Evolutionary conservation across 1,139 yeast genomes (phyloP).

Genomic region (Yamadazyma membranifaciens): DNA sequence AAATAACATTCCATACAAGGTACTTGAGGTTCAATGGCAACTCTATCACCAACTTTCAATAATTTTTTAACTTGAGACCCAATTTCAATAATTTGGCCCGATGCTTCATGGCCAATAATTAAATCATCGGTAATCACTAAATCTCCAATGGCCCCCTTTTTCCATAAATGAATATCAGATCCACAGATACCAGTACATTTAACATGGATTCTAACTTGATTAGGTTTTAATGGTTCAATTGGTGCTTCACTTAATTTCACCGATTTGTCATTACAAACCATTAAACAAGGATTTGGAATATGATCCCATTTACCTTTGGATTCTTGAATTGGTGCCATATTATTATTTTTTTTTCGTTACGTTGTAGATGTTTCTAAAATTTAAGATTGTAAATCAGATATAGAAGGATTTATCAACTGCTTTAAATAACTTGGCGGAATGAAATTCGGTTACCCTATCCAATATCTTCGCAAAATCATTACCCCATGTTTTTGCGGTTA

Average conservation of each 20-base stretch:
- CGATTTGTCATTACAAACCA: conserved; percentile 15
- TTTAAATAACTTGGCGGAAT: too few relatives aligned
- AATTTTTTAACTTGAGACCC: conserved; percentile 26
- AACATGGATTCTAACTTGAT: conserved; percentile 60
- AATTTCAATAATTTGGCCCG: conserved; percentile 29
- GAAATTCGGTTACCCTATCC: too few relatives aligned
- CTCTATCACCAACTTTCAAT: conserved; percentile 31
- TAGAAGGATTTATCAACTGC: not conserved
- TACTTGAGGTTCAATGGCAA: conserved; percentile 53
- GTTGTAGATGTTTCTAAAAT: too few relatives aligned
- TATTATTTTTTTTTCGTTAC: too few relatives aligned
- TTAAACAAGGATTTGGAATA: conserved; percentile 19
- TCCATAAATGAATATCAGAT: conserved; percentile 34
- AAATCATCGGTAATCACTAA: conserved; percentile 23
- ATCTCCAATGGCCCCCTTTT: conserved; percentile 31
- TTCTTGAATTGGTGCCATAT: conserved; percentile 21
- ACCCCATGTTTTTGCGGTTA: conserved; percentile 1
- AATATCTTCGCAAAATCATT: not conserved
- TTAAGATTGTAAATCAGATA: too few relatives aligned
- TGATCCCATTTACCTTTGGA: conserved; percentile 17
- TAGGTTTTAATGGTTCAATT: conserved; percentile 37
- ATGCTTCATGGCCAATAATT: conserved; percentile 33
- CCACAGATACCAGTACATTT: conserved; percentile 42
- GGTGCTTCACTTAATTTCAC: conserved; percentile 16
- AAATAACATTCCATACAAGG: conserved; percentile 69